Evolutionary conservation across 352 stramenopile genomes (phyloP), one percentile per base, ranked within the genome.

Genomic region (Phytophthora niederhauseri): DNA sequence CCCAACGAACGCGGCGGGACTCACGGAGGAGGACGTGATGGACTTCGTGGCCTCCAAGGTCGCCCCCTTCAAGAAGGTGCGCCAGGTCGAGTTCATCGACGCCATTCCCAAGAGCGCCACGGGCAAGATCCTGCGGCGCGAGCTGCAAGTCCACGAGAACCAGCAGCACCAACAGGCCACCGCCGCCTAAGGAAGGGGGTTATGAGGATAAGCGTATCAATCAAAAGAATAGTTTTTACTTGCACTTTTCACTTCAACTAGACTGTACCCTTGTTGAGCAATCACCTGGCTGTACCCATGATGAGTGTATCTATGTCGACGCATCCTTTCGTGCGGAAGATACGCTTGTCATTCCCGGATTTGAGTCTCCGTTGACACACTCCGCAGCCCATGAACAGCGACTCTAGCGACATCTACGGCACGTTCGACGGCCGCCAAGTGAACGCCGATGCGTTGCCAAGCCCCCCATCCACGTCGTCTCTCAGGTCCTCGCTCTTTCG

Each of bases 111-210:
- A 98, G 72, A 95, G 69, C 41, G 72, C 89, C 0, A 88, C 85
- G 14, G 95, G 95, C 19, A 98, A 98, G 78, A 97, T 98, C 59
- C 72, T 98, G 36, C 82, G 94, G 43, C 78, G 93, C 17, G 70
- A 97, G 46, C 73, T 98, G n/a, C 79, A 87, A 34, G 75, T 70
- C 11, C 48, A 65, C 20, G 72, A 85, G 46, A 85, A 83, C 60
- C 57, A 70, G 63, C 45, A 66, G 36, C 70, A 75, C 45, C 51
- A 66, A 52, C 69, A 73, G 50, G 56, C 26, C 43, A 70, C 38
- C 41, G 30, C 26, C 20, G 55, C 61, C 11, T 70, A 58, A 31
- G 7, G 28, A 31, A 7, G 28, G 6, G 28, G 28, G 28, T 31
- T 31, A 31, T 31, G 28, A 31, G 6, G 28, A 31, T 31, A 31